phyloP scores from a whole-genome alignment of 306 rosid species.

The Trifolium pratense region DNA sequence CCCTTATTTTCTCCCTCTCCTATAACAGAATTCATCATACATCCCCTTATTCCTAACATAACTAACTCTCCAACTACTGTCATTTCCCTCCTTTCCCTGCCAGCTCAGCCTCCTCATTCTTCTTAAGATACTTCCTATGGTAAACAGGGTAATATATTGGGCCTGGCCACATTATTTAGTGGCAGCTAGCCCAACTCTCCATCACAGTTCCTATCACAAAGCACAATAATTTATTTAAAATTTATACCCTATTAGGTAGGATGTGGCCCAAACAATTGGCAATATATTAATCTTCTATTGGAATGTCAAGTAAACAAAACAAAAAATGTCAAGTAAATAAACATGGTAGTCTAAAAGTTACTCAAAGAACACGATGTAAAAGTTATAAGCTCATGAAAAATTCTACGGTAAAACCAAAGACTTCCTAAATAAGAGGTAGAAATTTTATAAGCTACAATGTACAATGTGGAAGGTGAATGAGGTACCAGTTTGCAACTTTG shows the following conservation, averaged over 20 bases:
- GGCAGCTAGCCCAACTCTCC: slow-evolving; percentile 3
- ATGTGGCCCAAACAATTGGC: slow-evolving; percentile 12
- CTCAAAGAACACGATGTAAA: slow-evolving; percentile 6
- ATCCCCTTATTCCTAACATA: neutral
- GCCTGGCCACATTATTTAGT: neutral
- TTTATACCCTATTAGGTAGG: neutral
- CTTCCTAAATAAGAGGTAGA: slow-evolving; percentile 35
- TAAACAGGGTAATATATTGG: neutral
- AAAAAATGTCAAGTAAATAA: slow-evolving; percentile 15
- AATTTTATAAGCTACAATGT: slow-evolving; percentile 35
- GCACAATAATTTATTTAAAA: slow-evolving; percentile 19
- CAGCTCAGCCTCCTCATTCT: neutral
- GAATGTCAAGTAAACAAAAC: slow-evolving; percentile 13
- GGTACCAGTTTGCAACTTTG: slow-evolving; percentile 65
- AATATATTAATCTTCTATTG: slow-evolving; percentile 8
- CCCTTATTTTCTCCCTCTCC: neutral
- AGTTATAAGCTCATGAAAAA: slow-evolving; percentile 28
- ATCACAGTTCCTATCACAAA: neutral
- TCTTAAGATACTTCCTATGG: neutral
- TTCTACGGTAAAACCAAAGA: slow-evolving; percentile 31
- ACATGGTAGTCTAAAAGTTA: slow-evolving; percentile 12
- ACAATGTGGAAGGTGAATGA: slow-evolving; percentile 27
- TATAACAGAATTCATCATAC: neutral
- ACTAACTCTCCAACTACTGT: neutral
- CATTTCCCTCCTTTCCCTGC: slow-evolving; percentile 1